Base-by-base conservation (phyloP, 176 grass and related monocot genomes). In the Ensete glaucum region DNA sequence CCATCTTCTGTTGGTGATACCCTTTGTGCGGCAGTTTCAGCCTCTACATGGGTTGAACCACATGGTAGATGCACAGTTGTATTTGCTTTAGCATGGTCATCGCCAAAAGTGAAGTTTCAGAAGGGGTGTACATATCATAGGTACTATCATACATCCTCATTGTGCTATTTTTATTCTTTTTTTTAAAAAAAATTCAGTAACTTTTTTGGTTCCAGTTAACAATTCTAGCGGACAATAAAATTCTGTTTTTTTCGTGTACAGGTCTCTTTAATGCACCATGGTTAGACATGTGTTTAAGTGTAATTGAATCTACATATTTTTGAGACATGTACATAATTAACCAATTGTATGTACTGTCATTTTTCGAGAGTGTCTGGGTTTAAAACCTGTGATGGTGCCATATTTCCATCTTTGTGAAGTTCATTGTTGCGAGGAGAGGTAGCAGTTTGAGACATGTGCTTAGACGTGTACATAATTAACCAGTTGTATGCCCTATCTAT, bases 11-110 rank as follows among this genome's bases (percentile, higher is more conserved):
- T 74, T 79, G 90, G 93, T 71, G 82, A 86, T 90, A 80, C 90
- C 67, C 55, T 90, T 87, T 89, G 92, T 85, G 92, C 86, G 63
- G 92, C 89, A 80, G 89, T 96, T 85, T 91, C 84, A 70, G 92
- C 92, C 67, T 96, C 89, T 71, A 89, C 89, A 76, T 96, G 84
- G 92, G 92, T 96, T 76, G 92, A 96, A 82, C 84, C 92, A 23
- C 84, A 89, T 73, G 92, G 89, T 73, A 91, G 84, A 89, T 96
- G 92, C 74, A 89, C 89, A 63, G 75, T 91, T 0, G 89, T 81
- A 65, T 96, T 96, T 62, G 80, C 89, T 11, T 83, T 97, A 72
- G 88, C 88, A 55, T 97, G 93, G 93, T 93, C 88, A 77, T 87
- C 90, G 56, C 90, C 90, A 11, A 79, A 87, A 76, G 85, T 97